Base-by-base conservation (phyloP, 768 basidiomycete genomes). In the Mycena galopus region DNA sequence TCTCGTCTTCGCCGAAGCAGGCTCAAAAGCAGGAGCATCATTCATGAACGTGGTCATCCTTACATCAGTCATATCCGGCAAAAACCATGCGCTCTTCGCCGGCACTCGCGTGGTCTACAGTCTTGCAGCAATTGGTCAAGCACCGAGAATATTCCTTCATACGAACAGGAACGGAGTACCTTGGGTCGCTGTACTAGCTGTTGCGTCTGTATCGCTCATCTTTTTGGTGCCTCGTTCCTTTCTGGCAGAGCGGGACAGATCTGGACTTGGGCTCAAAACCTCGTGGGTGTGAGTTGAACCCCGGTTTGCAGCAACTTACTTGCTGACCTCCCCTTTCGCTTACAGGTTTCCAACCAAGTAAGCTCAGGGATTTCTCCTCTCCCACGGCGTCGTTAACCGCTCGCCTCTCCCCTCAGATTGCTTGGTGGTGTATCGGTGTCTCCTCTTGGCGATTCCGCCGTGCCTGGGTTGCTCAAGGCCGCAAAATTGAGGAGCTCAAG, bases 1-100 rank as follows among this genome's bases (percentile, higher is more conserved):
- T 10, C 91, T 97, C 67, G 91, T 96, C 7, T 95, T 97, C 80
- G 81, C 88, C 68, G 78, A 89, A 77, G 93, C 91, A 19, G 93
- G 94, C n/a, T 94, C 93, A 32, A 87, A 83, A 51, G 83, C 84
- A 8, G 93, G 93, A 21, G 94, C 90, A 25, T 93, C 93, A 0
- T 91, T 93, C 79, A 95, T 96, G 93, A 96, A 96, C 79, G 89
- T 93, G 1, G 94, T 95, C 62, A 89, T 95, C 73, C 86, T 95
- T 57, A 92, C 94, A 0, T 94, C 94, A 0, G 94, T 94, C n/a
- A n/a, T n/a, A n/a, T n/a, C n/a, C n/a, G n/a, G n/a, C n/a, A n/a
- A n/a, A n/a, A n/a, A n/a, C n/a, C n/a, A n/a, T n/a, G n/a, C n/a
- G n/a, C n/a, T n/a, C n/a, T n/a, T n/a, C n/a, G n/a, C n/a, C n/a